Evolutionary conservation across 495 filamentous ascomycete genomes (phyloP), one percentile per base, ranked within the genome.

Genomic region (Annulohypoxylon maeteangense): DNA sequence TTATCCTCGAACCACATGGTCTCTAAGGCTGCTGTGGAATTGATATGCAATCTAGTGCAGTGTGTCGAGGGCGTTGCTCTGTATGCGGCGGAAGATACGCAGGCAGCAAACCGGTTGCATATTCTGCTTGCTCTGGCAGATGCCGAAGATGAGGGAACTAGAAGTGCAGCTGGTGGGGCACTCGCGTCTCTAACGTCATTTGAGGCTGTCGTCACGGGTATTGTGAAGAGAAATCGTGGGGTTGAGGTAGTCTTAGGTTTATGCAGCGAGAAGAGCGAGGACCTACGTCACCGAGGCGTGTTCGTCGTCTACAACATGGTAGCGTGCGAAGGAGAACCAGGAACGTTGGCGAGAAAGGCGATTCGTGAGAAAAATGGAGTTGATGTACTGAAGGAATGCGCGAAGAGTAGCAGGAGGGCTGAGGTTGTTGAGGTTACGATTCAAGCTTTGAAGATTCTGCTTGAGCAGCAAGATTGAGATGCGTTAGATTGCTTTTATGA

Each of bases 41-140:
- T 99, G 16, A 82, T 98, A 50, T 99, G 95, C 81, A 99, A 99
- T 74, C 83, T 99, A 53, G 91, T 94, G 80, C 90, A 90, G 59
- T 89, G 87, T 51, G 87, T 92, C n/a, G 80, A 88, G 2, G 92
- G 93, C 2, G 79, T 93, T 10, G 85, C 90, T 38, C 86, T 92
- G 47, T 97, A 93, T 70, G 92, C 90, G 0, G 91, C 91, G 54
- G 90, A 89, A 20, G 84, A 84, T 7, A 82, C 88, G 62, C 84
- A 87, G 56, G 91, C 93, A 1, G 82, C 81, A 1, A 90, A 93
- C 59, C 84, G 94, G 18, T 76, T 98, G 56, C 91, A 95, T 72
- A 87, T 98, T 23, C 78, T 99, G 10, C 86, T 97, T 12, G 95
- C 95, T 3, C 86, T 98, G 20, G 89, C 93, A 3, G 95, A 98